Evolutionary conservation across 2,329 filamentous ascomycete species (phyloP).

Genomic region (Pseudogymnoascus destructans): DNA sequence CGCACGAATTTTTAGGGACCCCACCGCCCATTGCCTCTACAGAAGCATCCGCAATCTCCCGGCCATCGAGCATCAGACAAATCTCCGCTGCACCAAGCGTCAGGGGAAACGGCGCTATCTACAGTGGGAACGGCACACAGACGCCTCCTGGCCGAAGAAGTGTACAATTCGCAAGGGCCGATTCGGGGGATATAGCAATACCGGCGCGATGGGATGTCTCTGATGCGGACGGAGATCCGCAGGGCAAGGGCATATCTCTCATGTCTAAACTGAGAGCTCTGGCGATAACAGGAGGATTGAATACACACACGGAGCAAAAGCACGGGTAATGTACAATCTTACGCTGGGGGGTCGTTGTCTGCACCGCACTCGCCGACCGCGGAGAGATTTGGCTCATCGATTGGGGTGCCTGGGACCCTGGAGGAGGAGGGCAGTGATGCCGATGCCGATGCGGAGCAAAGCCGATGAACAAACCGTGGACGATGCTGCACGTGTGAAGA

Average conservation of each 20-base stretch:
- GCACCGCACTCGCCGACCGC: slow-evolving; percentile 36
- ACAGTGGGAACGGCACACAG: slow-evolving; percentile 14
- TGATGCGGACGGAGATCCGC: slow-evolving; percentile 35
- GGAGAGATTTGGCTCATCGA: slow-evolving; percentile 33
- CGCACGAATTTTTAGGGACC: slow-evolving; percentile 16
- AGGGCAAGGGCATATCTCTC: slow-evolving; percentile 51
- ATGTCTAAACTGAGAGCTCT: slow-evolving; percentile 71
- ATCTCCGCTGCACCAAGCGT: slow-evolving; percentile 1
- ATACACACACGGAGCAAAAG: slow-evolving; percentile 32
- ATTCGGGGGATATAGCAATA: slow-evolving; percentile 31
- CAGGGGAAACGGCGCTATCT: not conserved
- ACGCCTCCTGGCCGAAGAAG: slow-evolving; percentile 40
- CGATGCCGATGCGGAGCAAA: slow-evolving; percentile 68
- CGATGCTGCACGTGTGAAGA: slow-evolving; percentile 40
- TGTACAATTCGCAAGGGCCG: slow-evolving; percentile 58
- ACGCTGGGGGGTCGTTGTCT: slow-evolving; percentile 29
- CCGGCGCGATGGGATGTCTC: slow-evolving; percentile 52
- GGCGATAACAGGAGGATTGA: slow-evolving; percentile 36
- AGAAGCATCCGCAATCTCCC: not conserved
- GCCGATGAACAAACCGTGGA: slow-evolving; percentile 56
- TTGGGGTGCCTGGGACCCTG: slow-evolving; percentile 36
- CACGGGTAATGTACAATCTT: slow-evolving; percentile 19
- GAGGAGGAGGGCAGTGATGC: slow-evolving; percentile 52
- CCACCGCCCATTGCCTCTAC: not conserved
- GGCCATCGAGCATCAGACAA: not conserved